phyloP scores from a whole-genome alignment of 2,329 filamentous ascomycete genomes.

The Aspergillus proliferans region DNA sequence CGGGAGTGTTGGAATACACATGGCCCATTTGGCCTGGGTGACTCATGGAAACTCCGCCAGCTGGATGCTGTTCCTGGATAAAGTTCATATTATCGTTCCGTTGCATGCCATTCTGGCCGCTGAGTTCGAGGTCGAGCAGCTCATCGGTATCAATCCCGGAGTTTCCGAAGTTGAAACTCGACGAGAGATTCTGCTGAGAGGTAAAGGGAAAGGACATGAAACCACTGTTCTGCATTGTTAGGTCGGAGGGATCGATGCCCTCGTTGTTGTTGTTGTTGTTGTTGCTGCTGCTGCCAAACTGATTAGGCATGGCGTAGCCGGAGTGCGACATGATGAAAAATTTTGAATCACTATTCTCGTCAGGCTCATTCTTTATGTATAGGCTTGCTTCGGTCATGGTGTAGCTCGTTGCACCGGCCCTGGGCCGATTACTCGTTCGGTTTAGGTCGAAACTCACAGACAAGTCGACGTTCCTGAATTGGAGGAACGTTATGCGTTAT shows the following conservation, averaged over 20 bases:
- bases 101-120: slow-evolving; percentile 32
- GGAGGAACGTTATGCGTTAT: not conserved
- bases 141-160: slow-evolving; percentile 84
- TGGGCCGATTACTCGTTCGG: slow-evolving; percentile 1
- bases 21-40: slow-evolving; percentile 63
- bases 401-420: slow-evolving; percentile 7
- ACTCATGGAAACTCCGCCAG: slow-evolving; percentile 51
- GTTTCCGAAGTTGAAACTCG: slow-evolving; percentile 69
- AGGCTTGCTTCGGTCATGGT: slow-evolving; percentile 52
- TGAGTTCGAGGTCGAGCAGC: slow-evolving; percentile 60
- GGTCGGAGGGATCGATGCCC: slow-evolving; percentile 76
- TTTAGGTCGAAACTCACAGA: not conserved
- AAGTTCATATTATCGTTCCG: slow-evolving; percentile 31
- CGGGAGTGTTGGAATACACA: slow-evolving; percentile 84
- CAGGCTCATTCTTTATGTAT: slow-evolving; percentile 64
- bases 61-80: slow-evolving; percentile 49
- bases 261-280: slow-evolving; percentile 49
- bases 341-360: slow-evolving; percentile 54
- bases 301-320: slow-evolving; percentile 48
- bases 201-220: slow-evolving; percentile 54
- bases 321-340: slow-evolving; percentile 45
- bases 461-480: not conserved
- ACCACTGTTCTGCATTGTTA: slow-evolving; percentile 58
- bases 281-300: slow-evolving; percentile 47
- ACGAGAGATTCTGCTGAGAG: slow-evolving; percentile 58